Evolutionary conservation across 768 basidiomycete species (phyloP).

Genomic region (Sistotremastrum niveocremeum): DNA sequence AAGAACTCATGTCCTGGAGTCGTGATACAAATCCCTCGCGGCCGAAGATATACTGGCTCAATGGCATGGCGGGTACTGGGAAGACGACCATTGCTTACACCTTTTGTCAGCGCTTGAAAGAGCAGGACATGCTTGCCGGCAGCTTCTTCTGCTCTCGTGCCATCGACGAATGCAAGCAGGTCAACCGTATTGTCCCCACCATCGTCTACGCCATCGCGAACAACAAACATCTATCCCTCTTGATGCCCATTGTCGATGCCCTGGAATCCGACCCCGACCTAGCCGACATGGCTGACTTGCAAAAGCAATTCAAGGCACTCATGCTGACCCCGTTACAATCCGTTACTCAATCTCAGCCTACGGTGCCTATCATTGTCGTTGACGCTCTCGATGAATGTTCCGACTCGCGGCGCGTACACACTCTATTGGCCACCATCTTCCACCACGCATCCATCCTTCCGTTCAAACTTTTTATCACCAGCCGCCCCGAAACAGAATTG

Average conservation of each 20-base stretch:
- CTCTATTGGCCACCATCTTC: conserved; percentile 6
- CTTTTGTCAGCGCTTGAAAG: conserved; percentile 1
- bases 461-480: conserved; percentile 15
- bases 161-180: conserved; percentile 1
- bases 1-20: too few species aligned
- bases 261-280: conserved; percentile 12
- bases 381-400: conserved; percentile 22
- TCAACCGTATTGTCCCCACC: conserved; percentile 1
- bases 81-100: conserved; percentile 8
- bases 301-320: conserved; percentile 13
- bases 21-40: too few species aligned
- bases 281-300: conserved; percentile 5
- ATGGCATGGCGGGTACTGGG: conserved; percentile 7
- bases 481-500: conserved; percentile 17
- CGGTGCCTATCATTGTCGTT: conserved; percentile 11
- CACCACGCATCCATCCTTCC: conserved; percentile 5
- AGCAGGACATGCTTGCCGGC: neutral
- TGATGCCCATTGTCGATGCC: conserved; percentile 6
- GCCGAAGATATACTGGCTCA: conserved; percentile 6
- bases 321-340: conserved; percentile 9
- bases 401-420: conserved; percentile 8
- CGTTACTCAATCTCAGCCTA: too few species aligned
- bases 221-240: conserved; percentile 4
- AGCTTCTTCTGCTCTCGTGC: conserved; percentile 7
- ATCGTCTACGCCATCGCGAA: conserved; percentile 3